Evolutionary conservation across 768 basidiomycete genomes (phyloP).

Genomic region (Mycena metata): DNA sequence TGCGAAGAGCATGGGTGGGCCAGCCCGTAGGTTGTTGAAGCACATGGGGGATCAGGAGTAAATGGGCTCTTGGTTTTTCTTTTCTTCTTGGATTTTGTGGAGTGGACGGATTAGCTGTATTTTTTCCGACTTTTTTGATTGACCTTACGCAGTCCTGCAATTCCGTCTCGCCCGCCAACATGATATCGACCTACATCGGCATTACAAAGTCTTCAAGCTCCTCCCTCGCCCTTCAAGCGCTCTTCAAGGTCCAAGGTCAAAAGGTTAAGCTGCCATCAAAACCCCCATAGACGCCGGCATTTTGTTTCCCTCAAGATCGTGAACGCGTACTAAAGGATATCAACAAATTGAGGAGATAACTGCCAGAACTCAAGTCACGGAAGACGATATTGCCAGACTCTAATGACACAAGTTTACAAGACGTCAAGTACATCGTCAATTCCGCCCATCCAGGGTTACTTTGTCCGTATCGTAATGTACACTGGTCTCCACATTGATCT

Average conservation of each 20-base stretch:
- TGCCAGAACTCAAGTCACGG: too few species aligned
- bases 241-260: not conserved
- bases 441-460: not conserved
- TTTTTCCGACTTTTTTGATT: not conserved
- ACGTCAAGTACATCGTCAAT: too few species aligned
- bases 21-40: constrained; percentile 17
- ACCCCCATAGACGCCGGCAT: too few species aligned
- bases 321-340: too few species aligned
- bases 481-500: constrained; percentile 32
- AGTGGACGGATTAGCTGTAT: constrained; percentile 7
- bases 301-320: too few species aligned
- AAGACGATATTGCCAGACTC: too few species aligned
- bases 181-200: too few species aligned
- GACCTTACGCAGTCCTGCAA: not conserved
- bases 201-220: too few species aligned
- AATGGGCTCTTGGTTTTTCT: constrained; percentile 5
- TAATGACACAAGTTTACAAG: too few species aligned
- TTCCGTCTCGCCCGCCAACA: not conserved
- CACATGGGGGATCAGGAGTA: constrained; percentile 11
- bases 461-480: constrained; percentile 24
- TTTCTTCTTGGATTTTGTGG: constrained; percentile 21
- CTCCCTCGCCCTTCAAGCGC: too few species aligned
- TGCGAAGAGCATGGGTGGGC: constrained; percentile 16
- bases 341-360: too few species aligned
- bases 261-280: not conserved